Evolutionary conservation across 2,329 filamentous ascomycete genomes (phyloP).

Genomic region (Stagonosporopsis tanaceti): DNA sequence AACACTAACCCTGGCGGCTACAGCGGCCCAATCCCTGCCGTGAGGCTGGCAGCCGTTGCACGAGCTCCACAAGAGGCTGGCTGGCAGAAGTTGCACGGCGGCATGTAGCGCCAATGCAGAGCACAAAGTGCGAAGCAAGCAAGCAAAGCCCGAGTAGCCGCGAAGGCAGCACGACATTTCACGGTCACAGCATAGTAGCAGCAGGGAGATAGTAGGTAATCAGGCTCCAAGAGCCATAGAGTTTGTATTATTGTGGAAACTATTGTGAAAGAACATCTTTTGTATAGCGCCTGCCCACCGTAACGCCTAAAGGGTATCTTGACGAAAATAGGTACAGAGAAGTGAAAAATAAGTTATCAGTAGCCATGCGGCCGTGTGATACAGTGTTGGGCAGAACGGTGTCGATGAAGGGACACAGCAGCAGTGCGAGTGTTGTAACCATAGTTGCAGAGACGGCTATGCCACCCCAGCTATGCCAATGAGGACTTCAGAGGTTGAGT

Average conservation of each 20-base stretch:
- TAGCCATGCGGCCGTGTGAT: background rate
- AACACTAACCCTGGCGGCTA: background rate
- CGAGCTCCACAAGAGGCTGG: background rate
- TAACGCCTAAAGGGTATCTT: constrained; percentile 11
- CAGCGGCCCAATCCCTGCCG: background rate
- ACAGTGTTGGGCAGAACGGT: background rate
- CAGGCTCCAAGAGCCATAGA: background rate
- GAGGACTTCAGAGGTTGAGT: background rate
- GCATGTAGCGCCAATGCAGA: background rate
- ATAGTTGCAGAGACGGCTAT: background rate
- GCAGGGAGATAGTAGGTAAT: background rate
- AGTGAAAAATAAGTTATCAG: background rate
- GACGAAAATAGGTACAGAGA: constrained; percentile 17
- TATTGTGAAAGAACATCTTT: background rate
- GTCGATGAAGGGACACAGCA: too few species aligned
- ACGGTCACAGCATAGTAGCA: background rate
- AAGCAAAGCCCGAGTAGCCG: background rate
- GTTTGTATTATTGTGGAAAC: background rate
- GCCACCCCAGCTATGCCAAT: background rate
- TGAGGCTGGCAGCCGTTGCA: background rate
- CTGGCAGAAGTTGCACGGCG: background rate
- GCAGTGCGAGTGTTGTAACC: background rate
- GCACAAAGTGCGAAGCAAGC: background rate
- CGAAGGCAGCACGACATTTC: background rate
- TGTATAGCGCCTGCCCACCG: background rate